Base-by-base conservation (phyloP, 345 rosid genomes). In the Eucalyptus polybractea region DNA sequence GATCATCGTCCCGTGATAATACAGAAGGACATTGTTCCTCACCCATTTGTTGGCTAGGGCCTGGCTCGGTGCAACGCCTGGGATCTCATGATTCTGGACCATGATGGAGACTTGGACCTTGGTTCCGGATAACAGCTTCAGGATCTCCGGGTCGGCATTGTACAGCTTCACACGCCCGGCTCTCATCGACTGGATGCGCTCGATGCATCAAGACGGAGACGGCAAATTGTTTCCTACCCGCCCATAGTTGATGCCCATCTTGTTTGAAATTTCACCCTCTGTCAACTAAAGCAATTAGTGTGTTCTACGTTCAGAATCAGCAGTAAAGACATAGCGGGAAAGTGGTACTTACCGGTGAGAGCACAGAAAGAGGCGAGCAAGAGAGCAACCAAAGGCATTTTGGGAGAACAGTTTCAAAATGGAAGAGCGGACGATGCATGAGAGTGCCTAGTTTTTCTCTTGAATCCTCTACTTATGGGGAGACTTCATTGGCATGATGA, bases 71-170 rank as follows among this genome's bases (percentile, higher is more conserved):
- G 94, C 95, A 16, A 95, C 89, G 50, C 50, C 87, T 87, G 92
- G 92, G 89, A 96, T 95, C 27, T 95, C 95, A 50, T 92, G 47
- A 87, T 94, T 96, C 54, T 90, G 94, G 88, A 96, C 95, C 98
- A 95, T 95, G 80, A 95, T 89, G 31, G 96, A 91, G 86, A 94
- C 94, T 31, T 89, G 92, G 40, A 96, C 91, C 25, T 93, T 90
- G 54, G 94, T 94, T 51, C 94, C 93, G 21, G 95, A 90, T 44
- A 95, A 91, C 54, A 95, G 91, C 72, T 10, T 90, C 89, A 95
- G 87, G 91, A 94, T 92, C 87, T 95, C 96, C 10, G 93, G 94
- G 86, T 94, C 90, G 8, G 96, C 93, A 24, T 95, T 93, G 31
- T 96, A 95, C 86, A 95, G 91, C 92, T 96, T 96, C 3, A 95